phyloP scores from a whole-genome alignment of 139 green algal species.

The Closterium sp. region DNA sequence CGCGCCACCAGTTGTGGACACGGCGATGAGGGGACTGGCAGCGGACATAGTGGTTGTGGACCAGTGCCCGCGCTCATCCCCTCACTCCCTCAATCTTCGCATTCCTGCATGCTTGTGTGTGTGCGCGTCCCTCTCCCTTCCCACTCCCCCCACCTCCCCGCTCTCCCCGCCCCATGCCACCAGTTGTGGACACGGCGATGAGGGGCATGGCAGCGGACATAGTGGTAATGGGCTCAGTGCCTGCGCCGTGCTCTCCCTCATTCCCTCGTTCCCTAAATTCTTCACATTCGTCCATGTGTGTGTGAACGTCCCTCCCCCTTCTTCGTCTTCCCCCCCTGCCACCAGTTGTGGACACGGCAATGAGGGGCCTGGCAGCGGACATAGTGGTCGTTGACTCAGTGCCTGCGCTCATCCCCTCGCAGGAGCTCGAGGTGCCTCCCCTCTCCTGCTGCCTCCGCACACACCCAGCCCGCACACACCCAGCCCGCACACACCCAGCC shows the following conservation, averaged over 20 bases:
- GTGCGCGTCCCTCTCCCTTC: not conserved
- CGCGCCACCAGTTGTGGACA: slow-evolving; percentile 53
- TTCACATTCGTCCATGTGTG: not conserved
- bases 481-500: no score
- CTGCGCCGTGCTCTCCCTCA: slow-evolving; percentile 55
- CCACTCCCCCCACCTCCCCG: not conserved
- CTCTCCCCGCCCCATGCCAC: not conserved
- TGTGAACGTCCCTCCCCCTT: not conserved
- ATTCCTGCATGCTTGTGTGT: not conserved
- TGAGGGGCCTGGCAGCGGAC: slow-evolving; percentile 72
- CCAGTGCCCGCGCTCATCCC: not conserved
- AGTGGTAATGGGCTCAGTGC: not conserved
- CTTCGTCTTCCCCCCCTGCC: not conserved
- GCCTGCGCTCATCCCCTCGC: slow-evolving; percentile 79
- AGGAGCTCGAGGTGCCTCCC: slow-evolving; percentile 76
- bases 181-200: slow-evolving; percentile 63
- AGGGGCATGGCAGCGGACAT: slow-evolving; percentile 55
- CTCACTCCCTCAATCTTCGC: no score
- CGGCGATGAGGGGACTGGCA: no score
- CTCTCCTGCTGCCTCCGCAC: not conserved
- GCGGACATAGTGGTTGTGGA: not conserved
- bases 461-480: no score
- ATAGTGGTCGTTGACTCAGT: slow-evolving; percentile 80
- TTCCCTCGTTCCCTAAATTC: no score
- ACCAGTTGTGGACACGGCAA: slow-evolving; percentile 55